Conservation (phyloP, 2,329 filamentous ascomycete species). For the Lachnellula hyalina region DNA sequence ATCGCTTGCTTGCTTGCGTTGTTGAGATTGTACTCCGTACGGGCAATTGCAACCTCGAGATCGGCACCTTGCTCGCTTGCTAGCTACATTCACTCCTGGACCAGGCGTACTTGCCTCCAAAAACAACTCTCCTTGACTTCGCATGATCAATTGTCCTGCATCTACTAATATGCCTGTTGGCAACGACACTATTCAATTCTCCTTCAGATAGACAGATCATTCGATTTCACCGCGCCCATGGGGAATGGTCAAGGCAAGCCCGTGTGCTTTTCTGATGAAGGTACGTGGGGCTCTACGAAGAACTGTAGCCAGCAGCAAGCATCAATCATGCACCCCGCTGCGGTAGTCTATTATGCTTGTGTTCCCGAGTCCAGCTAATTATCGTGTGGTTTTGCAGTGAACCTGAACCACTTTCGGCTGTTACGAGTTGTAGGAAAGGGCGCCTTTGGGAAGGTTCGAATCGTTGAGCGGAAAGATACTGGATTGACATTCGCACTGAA, state of each 20-base stretch:
- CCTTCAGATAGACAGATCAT: conserved; percentile 7
- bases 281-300: conserved; percentile 46
- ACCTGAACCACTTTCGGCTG: conserved; percentile 94
- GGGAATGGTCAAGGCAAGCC: conserved; percentile 94
- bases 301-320: neutral
- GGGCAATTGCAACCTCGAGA: neutral
- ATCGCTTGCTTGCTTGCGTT: neutral
- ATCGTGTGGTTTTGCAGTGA: conserved; percentile 55
- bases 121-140: neutral
- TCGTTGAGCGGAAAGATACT: conserved; percentile 96
- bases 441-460: conserved; percentile 97
- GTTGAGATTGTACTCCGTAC: neutral
- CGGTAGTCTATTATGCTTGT: neutral
- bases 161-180: conserved; percentile 19
- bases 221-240: conserved; percentile 47
- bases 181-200: conserved; percentile 9
- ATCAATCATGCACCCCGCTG: neutral
- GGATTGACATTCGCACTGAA: conserved; percentile 92
- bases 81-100: neutral
- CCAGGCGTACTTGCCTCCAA: neutral
- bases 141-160: conserved; percentile 2
- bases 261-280: conserved; percentile 87
- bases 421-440: conserved; percentile 94
- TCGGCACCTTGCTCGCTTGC: neutral
- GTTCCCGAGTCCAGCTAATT: conserved; percentile 13